These are phyloP conservation scores for Cystobasidiopsis lactophilus DNA, from an alignment of 768 basidiomycete species.

Conservation along the genomic window DNA sequence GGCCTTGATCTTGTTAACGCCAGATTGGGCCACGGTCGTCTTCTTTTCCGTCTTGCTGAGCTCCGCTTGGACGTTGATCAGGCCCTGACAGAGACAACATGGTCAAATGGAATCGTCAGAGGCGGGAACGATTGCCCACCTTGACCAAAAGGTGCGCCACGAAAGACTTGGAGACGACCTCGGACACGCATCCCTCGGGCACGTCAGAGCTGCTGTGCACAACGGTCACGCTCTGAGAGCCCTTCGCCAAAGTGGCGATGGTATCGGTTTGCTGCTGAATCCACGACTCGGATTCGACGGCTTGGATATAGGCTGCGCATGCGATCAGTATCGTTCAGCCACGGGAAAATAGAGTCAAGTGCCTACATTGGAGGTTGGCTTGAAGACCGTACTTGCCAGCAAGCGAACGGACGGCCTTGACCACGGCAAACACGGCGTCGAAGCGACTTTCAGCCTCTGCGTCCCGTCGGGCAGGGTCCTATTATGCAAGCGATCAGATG, in stretches of 20 bases:
- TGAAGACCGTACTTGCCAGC: slow-evolving; percentile 77
- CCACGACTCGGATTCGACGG: slow-evolving; percentile 37
- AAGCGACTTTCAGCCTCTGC: slow-evolving; percentile 61
- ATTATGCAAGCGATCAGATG: slow-evolving; percentile 31
- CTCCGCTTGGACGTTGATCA: slow-evolving; percentile 71
- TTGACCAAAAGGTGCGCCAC: slow-evolving; percentile 65
- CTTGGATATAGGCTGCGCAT: slow-evolving; percentile 51
- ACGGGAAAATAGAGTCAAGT: background rate
- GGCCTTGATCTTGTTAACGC: slow-evolving; percentile 42
- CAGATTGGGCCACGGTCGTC: slow-evolving; percentile 44
- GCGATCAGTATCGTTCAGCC: background rate
- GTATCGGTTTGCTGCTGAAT: slow-evolving; percentile 51
- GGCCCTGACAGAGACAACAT: slow-evolving; percentile 36
- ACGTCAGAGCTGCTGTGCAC: slow-evolving; percentile 44
- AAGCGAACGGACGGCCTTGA: slow-evolving; percentile 60
- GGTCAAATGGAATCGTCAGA: background rate
- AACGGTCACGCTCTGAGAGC: slow-evolving; percentile 53
- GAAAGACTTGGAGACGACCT: slow-evolving; percentile 50
- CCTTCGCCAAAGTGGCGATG: slow-evolving; percentile 64
- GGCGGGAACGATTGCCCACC: slow-evolving; percentile 29
- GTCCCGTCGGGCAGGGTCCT: slow-evolving; percentile 19
- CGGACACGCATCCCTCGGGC: slow-evolving; percentile 69
- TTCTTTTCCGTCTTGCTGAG: slow-evolving; percentile 81
- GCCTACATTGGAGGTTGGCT: slow-evolving; percentile 54
- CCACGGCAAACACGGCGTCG: slow-evolving; percentile 55